Base-by-base conservation (phyloP, 2,329 filamentous ascomycete genomes). In the Xylariaceae sp. region DNA sequence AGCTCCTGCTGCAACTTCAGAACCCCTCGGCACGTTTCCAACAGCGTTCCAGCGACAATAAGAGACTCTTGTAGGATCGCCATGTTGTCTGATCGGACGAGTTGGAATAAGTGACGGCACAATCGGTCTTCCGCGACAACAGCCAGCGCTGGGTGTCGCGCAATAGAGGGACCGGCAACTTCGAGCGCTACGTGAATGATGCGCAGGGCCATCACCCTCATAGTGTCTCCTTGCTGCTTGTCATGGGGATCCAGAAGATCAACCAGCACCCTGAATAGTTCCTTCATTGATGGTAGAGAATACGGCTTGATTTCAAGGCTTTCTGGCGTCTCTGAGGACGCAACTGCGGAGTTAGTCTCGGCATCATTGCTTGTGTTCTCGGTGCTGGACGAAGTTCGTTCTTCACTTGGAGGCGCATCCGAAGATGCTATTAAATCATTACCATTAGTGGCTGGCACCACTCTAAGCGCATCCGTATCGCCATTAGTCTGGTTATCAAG, bases 141-240 rank as follows among this genome's bases (percentile, higher is more conserved):
- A 9, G 93, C 92, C 55, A 99, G 78, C 59, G 89, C 90, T 4
- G 93, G 92, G 72, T 99, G 94, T 64, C 89, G 89, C 53, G 92
- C 90, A 71, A 99, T 97, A 6, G 92, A 96, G 3, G 94, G 93
- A 0, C 94, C 94, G 1, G 94, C 92, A 59, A 99, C 93, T 75
- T 99, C 94, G 18, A 99, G 82, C 1, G 94, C 94, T 50, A 99
- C 94, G 73, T 99, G 94, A 57, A 99, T 94, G 64, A 99, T 97
- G 49, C 94, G 86, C 65, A 99, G 77, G 15, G 94, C 94, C 92
- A 99, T 99, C 47, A 99, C 91, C 67, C 93, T 86, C 88, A 97
- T 94, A 1, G 90, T 88, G 71, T 99, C 94, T 2, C 92, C 95
- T 73, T 97, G 90, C 67, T 93, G 90, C 55, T 86, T 87, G 73